Evolutionary conservation across 1,139 yeast genomes (phyloP).

Genomic region (Yamadazyma triangularis): DNA sequence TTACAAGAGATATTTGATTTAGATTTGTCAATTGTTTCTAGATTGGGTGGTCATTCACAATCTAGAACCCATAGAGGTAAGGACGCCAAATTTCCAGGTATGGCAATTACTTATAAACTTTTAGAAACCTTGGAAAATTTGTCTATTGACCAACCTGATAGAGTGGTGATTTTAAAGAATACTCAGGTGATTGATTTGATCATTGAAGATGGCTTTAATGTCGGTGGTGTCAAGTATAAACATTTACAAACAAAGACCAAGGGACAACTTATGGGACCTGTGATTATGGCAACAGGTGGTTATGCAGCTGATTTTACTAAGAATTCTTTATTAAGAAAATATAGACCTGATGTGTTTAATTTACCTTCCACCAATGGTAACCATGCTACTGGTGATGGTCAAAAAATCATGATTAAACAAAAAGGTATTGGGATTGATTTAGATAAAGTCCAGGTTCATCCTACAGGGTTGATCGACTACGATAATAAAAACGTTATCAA

Average conservation of each 20-base stretch:
- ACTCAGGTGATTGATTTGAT: conserved; percentile 54
- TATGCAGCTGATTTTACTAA: conserved; percentile 59
- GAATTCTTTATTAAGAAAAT: conserved; percentile 45
- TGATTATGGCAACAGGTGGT: conserved; percentile 79
- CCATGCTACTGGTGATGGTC: conserved; percentile 79
- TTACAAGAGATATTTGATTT: conserved; percentile 57
- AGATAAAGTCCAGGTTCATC: conserved; percentile 79
- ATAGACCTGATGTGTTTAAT: conserved; percentile 58
- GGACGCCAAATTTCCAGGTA: conserved; percentile 65
- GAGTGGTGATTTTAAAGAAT: conserved; percentile 50
- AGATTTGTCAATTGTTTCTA: conserved; percentile 60
- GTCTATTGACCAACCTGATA: conserved; percentile 45
- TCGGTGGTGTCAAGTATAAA: conserved; percentile 48
- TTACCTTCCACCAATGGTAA: conserved; percentile 72
- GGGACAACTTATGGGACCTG: conserved; percentile 45
- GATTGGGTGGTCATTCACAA: conserved; percentile 71
- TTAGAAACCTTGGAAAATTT: conserved; percentile 50
- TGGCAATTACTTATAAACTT: conserved; percentile 66
- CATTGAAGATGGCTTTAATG: conserved; percentile 23
- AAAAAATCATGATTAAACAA: conserved; percentile 50
- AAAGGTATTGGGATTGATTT: conserved; percentile 66
- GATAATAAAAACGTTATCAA: conserved; percentile 45
- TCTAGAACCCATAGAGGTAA: conserved; percentile 75
- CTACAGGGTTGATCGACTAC: conserved; percentile 74
- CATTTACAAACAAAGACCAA: conserved; percentile 32